These are phyloP conservation scores for Aspergillus sp. DNA, from an alignment of 2,329 filamentous ascomycete genomes.

Conservation along the genomic window DNA sequence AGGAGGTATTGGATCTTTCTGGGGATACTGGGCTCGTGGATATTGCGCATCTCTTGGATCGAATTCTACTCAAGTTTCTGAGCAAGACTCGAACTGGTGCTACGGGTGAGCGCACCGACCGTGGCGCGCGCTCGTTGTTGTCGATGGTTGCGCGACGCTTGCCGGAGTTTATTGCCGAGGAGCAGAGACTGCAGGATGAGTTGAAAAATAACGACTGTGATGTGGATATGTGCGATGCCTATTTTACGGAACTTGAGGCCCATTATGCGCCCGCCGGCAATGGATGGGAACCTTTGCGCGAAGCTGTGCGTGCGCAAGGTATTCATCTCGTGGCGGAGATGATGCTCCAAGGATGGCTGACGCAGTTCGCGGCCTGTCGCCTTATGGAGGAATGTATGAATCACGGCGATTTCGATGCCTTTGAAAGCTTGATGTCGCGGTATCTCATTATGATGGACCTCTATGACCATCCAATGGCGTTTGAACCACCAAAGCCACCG, in stretches of 20 bases:
- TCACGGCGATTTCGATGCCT: slow-evolving; percentile 33
- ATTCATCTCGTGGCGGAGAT: slow-evolving; percentile 37
- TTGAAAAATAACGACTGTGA: slow-evolving; percentile 29
- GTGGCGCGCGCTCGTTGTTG: slow-evolving; percentile 35
- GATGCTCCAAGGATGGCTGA: slow-evolving; percentile 36
- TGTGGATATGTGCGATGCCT: slow-evolving; percentile 39
- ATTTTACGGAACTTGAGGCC: slow-evolving; percentile 41
- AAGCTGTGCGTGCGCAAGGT: slow-evolving; percentile 40
- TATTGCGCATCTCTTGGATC: slow-evolving; percentile 35
- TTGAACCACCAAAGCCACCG: slow-evolving; percentile 20
- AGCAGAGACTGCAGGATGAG: slow-evolving; percentile 35
- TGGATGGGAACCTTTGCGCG: slow-evolving; percentile 41
- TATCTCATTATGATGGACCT: slow-evolving; percentile 26
- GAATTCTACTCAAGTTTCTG: slow-evolving; percentile 36
- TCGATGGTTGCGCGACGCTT: slow-evolving; percentile 35
- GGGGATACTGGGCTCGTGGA: slow-evolving; percentile 31
- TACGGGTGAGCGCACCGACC: slow-evolving; percentile 3
- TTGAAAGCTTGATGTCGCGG: slow-evolving; percentile 32
- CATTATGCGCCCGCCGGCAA: slow-evolving; percentile 33
- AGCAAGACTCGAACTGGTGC: slow-evolving; percentile 25
- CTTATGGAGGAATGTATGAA: slow-evolving; percentile 33
- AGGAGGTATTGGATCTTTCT: slow-evolving; percentile 30
- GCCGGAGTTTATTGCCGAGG: slow-evolving; percentile 37
- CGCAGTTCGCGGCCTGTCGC: slow-evolving; percentile 27
- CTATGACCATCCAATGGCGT: slow-evolving; percentile 27